Conservation (phyloP, 495 filamentous ascomycete genomes). For the Diplogelasinospora grovesii region DNA sequence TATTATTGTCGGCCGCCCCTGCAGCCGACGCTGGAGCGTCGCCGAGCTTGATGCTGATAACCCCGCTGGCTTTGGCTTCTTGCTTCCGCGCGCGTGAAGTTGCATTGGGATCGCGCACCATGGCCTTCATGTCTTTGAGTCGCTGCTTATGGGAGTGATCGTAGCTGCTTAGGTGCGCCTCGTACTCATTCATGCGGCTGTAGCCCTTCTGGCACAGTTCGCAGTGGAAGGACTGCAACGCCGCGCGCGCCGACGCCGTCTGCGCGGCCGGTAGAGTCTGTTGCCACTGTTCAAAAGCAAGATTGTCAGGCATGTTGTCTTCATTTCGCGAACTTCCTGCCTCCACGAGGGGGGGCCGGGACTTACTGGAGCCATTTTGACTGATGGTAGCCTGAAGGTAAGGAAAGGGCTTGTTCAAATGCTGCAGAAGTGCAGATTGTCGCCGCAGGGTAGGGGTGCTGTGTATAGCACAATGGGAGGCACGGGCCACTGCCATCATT, state of each 20-base stretch:
- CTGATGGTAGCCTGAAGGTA: too few relatives aligned
- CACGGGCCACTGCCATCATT: too few relatives aligned
- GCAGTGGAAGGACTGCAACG: slow-evolving; percentile 85
- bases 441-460: too few relatives aligned
- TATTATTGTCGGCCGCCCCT: background rate
- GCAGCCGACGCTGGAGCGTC: slow-evolving; percentile 25
- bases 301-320: slow-evolving; percentile 6
- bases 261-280: slow-evolving; percentile 51
- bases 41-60: slow-evolving; percentile 53
- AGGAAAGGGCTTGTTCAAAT: too few relatives aligned
- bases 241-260: slow-evolving; percentile 82
- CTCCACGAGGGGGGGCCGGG: background rate
- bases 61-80: slow-evolving; percentile 61
- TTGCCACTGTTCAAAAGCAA: slow-evolving; percentile 26
- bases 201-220: slow-evolving; percentile 65
- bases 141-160: slow-evolving; percentile 64
- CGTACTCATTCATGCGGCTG: slow-evolving; percentile 62
- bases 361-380: slow-evolving; percentile 42
- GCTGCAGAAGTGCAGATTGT: too few relatives aligned
- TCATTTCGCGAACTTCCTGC: slow-evolving; percentile 2
- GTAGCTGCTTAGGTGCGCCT: slow-evolving; percentile 62
- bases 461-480: too few relatives aligned
- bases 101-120: slow-evolving; percentile 52
- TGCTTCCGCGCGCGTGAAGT: slow-evolving; percentile 58
- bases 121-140: slow-evolving; percentile 61